Evolutionary conservation across 2,329 filamentous ascomycete species (phyloP).

Genomic region (Biscogniauxia sp.): DNA sequence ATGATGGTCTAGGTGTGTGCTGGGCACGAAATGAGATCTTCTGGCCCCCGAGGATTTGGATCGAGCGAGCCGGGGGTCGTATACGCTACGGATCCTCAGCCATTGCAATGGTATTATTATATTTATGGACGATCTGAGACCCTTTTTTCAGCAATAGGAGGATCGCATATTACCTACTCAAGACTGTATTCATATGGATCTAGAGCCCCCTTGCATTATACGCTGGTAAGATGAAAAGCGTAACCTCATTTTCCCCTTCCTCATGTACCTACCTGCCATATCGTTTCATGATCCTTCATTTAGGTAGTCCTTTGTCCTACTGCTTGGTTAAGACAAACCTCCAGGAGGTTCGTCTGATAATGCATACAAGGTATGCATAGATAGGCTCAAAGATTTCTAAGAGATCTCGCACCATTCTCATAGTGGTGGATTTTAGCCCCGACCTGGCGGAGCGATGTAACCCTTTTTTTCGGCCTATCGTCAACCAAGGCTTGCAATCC

Average conservation of each 20-base stretch:
- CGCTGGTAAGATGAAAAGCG: not conserved
- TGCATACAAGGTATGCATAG: not conserved
- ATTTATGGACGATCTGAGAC: too few species aligned
- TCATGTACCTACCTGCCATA: too few species aligned
- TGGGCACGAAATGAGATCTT: not conserved
- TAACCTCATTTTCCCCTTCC: not conserved
- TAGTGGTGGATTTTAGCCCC: not conserved
- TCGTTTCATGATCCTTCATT: too few species aligned
- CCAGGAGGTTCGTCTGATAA: not conserved
- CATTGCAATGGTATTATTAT: too few species aligned
- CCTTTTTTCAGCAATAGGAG: too few species aligned
- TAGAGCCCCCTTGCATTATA: not conserved
- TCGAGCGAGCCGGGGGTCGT: not conserved
- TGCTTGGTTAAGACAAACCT: not conserved
- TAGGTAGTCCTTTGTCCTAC: not conserved
- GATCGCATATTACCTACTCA: too few species aligned
- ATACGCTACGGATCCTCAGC: too few species aligned
- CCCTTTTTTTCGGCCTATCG: not conserved
- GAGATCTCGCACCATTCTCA: not conserved
- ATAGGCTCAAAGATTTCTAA: not conserved
- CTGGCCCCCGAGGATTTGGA: not conserved
- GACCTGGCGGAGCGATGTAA: not conserved
- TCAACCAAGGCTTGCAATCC: not conserved
- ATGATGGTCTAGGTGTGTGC: not conserved
- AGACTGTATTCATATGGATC: not conserved